These are phyloP conservation scores for Saccharomyces hybrid DNA, from an alignment of 1,139 yeast genomes.

Conservation along the genomic window DNA sequence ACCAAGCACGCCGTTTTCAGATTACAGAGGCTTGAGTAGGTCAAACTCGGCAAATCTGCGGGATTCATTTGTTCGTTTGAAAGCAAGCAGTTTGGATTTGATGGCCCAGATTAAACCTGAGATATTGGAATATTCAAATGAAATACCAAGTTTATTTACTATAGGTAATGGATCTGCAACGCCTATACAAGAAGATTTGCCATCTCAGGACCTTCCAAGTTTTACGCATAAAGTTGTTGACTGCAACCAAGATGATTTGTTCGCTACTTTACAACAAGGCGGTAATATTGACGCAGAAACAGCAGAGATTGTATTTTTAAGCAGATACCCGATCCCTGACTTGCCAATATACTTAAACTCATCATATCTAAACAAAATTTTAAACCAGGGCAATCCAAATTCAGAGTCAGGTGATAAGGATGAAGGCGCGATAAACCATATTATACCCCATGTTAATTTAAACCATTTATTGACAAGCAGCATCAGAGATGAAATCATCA, in stretches of 20 bases:
- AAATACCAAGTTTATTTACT: constrained; percentile 27
- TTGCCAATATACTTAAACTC: constrained; percentile 56
- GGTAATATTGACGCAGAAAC: constrained; percentile 29
- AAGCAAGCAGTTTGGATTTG: constrained; percentile 12
- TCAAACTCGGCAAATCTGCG: constrained; percentile 17
- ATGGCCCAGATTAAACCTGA: constrained; percentile 15
- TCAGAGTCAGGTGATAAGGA: constrained; percentile 1
- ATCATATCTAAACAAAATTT: constrained; percentile 44
- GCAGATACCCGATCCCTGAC: constrained; percentile 35
- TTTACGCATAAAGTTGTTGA: constrained; percentile 18
- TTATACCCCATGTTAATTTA: constrained; percentile 54
- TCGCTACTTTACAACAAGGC: constrained; percentile 24
- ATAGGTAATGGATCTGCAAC: constrained; percentile 8
- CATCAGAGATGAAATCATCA: constrained; percentile 56
- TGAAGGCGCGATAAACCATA: constrained; percentile 25
- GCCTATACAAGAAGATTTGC: constrained; percentile 8
- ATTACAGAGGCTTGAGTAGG: constrained; percentile 28
- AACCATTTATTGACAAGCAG: constrained; percentile 69
- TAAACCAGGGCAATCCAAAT: constrained; percentile 10
- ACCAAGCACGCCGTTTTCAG: constrained; percentile 25
- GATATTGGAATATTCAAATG: constrained; percentile 19
- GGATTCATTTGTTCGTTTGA: background rate
- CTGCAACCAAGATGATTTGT: constrained; percentile 30
- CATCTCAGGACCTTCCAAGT: constrained; percentile 12
- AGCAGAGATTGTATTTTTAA: constrained; percentile 32